A percentile compares a stretch with the other conserved stretches of the same genome.
These are phyloP conservation scores for Zygotorulaspora sp. DNA, from an alignment of 805 yeast species.

Conservation along the genomic window DNA sequence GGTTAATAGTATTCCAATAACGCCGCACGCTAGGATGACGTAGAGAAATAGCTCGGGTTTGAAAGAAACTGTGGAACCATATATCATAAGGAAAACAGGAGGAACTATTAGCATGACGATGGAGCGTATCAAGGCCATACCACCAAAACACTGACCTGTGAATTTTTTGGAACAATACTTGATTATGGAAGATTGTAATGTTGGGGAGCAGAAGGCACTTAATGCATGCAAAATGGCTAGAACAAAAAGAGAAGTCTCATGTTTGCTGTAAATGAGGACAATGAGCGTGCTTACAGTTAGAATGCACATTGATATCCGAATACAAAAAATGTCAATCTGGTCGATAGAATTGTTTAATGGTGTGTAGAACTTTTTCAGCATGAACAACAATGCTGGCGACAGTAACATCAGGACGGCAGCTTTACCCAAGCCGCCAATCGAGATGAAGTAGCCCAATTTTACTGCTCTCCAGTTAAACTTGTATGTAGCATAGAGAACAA, in stretches of 20 bases:
- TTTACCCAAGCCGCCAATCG: conserved; percentile 46
- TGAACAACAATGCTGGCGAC: conserved; percentile 46
- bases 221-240: conserved; percentile 42
- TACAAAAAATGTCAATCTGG: conserved; percentile 42
- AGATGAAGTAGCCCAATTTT: conserved; percentile 52
- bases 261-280: conserved; percentile 5
- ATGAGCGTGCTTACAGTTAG: conserved; percentile 41
- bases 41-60: conserved; percentile 39
- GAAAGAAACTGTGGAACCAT: conserved; percentile 41
- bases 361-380: conserved; percentile 36
- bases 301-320: conserved; percentile 31
- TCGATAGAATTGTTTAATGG: conserved; percentile 47
- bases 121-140: conserved; percentile 56
- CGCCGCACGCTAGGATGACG: conserved; percentile 23
- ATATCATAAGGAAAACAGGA: conserved; percentile 43
- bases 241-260: conserved; percentile 24
- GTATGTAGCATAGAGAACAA: conserved; percentile 51
- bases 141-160: conserved; percentile 72
- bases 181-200: conserved; percentile 52
- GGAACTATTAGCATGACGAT: conserved; percentile 47
- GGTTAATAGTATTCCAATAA: conserved; percentile 16
- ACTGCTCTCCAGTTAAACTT: conserved; percentile 51
- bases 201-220: conserved; percentile 52
- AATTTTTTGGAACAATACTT: conserved; percentile 57
- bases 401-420: conserved; percentile 47